Evolutionary conservation across 169 alveolate species (phyloP).

Genomic region (Toxoplasma gondii): DNA sequence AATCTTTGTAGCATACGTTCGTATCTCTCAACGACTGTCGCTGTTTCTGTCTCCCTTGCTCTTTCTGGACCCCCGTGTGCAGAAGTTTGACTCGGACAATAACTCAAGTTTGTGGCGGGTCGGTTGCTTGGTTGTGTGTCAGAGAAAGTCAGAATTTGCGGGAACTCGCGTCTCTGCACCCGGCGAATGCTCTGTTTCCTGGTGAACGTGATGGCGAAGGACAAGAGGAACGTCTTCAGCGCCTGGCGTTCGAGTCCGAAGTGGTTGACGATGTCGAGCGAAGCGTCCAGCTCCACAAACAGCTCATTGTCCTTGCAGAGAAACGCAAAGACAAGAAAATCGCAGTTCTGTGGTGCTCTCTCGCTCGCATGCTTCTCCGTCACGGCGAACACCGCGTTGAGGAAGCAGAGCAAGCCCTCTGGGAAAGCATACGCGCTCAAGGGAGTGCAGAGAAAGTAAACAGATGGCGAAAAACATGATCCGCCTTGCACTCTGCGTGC

Average conservation of each 20-base stretch:
- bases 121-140: not conserved
- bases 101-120: not conserved
- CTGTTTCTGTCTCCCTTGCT: not conserved
- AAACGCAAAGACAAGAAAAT: not conserved
- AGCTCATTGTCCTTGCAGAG: not conserved
- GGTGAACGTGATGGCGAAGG: too few relatives aligned
- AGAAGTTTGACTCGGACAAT: too few relatives aligned
- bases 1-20: too few relatives aligned
- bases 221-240: not conserved
- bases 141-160: not conserved
- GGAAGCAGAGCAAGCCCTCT: slow-evolving; percentile 29
- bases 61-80: not conserved
- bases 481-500: too few relatives aligned
- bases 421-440: not conserved
- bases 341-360: not conserved
- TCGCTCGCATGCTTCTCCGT: slow-evolving; percentile 31
- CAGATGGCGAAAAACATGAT: not conserved
- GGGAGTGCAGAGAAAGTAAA: slow-evolving; percentile 6
- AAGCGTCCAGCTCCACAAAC: not conserved
- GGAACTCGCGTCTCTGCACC: not conserved
- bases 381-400: not conserved
- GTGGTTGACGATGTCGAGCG: slow-evolving; percentile 8
- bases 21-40: not conserved
- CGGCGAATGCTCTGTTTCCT: not conserved
- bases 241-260: slow-evolving; percentile 28